phyloP scores from a whole-genome alignment of 1,139 yeast species.

The Trichomonascaceae sp. region DNA sequence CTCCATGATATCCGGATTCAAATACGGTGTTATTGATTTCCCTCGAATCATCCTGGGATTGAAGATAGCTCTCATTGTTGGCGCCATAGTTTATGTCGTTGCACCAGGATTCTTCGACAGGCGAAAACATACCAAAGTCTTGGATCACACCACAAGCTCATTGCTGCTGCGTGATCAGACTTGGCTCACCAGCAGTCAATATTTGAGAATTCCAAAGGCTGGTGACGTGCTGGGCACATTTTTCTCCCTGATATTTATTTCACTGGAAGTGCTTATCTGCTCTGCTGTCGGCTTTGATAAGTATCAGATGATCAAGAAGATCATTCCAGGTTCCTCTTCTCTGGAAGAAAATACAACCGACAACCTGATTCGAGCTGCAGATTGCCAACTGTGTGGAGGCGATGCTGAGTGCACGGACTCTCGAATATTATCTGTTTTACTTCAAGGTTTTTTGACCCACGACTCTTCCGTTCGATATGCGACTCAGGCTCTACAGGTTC shows the following conservation, averaged over 20 bases:
- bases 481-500: constrained; percentile 31
- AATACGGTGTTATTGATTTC: constrained; percentile 14
- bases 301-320: constrained; percentile 10
- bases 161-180: constrained; percentile 15
- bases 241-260: constrained; percentile 9
- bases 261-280: constrained; percentile 15
- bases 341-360: constrained; percentile 3
- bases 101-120: constrained; percentile 17
- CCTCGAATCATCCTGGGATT: constrained; percentile 13
- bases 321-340: constrained; percentile 1
- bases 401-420: constrained; percentile 24
- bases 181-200: constrained; percentile 26
- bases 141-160: not conserved
- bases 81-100: constrained; percentile 27
- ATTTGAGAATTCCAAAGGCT: constrained; percentile 14
- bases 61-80: constrained; percentile 28
- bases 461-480: constrained; percentile 27
- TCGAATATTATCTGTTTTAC: constrained; percentile 27
- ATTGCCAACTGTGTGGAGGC: constrained; percentile 37
- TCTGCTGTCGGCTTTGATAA: constrained; percentile 20
- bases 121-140: not conserved
- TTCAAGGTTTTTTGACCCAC: constrained; percentile 26
- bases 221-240: constrained; percentile 8
- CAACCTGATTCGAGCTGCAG: constrained; percentile 26
- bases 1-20: constrained; percentile 11